Conservation (phyloP, 768 basidiomycete species). For the Phallus indusiatus region DNA sequence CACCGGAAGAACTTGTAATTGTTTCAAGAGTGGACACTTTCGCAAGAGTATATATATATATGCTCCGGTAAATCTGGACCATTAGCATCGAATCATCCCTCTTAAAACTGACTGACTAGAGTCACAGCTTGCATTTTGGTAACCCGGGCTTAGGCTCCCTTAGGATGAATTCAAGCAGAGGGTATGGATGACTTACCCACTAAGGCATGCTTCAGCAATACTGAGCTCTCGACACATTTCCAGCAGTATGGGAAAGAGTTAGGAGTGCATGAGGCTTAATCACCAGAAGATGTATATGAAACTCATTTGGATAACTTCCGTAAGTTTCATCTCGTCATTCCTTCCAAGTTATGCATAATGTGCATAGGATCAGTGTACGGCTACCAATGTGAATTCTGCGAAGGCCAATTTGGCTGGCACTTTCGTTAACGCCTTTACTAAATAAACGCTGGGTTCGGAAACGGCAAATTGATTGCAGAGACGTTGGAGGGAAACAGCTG, state of each 20-base stretch:
- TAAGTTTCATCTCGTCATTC: constrained; percentile 24
- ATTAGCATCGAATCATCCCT: neutral
- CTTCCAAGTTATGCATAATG: neutral
- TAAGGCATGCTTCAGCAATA: constrained; percentile 78
- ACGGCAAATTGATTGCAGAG: constrained; percentile 96
- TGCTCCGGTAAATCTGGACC: constrained; percentile 62
- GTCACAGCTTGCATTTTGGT: constrained; percentile 90
- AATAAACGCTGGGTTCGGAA: constrained; percentile 97
- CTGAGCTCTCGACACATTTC: constrained; percentile 76
- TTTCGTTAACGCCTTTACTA: constrained; percentile 98
- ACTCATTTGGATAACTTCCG: constrained; percentile 87
- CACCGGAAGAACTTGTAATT: constrained; percentile 88
- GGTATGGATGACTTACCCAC: constrained; percentile 59
- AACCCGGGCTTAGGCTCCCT: constrained; percentile 82
- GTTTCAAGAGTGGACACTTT: constrained; percentile 82
- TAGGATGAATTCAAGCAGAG: constrained; percentile 75
- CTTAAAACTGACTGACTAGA: constrained; percentile 53
- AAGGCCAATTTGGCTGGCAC: constrained; percentile 91
- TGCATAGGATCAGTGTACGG: constrained; percentile 45
- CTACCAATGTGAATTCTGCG: constrained; percentile 84
- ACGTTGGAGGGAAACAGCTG: constrained; percentile 95
- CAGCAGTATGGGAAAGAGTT: constrained; percentile 89
- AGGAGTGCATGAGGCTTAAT: constrained; percentile 81
- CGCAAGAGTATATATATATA: constrained; percentile 86
- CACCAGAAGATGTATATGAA: constrained; percentile 95